phyloP scores from a whole-genome alignment of 78 protist species.

The Dictyostelium intermedium region DNA sequence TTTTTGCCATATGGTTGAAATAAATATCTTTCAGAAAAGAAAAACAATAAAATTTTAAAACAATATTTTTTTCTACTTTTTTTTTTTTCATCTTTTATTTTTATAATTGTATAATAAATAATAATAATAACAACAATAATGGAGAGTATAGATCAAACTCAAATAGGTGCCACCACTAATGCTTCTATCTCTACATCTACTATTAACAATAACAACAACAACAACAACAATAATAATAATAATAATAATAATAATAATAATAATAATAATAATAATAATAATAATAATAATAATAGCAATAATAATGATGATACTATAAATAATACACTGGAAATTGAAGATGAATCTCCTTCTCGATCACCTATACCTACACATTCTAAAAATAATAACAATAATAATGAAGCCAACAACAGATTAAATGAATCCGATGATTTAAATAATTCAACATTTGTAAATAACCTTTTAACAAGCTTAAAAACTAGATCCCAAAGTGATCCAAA shows the following conservation, averaged over 20 bases:
- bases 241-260: background rate
- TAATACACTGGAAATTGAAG: background rate
- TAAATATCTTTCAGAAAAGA: no score
- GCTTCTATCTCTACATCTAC: background rate
- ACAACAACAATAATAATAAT: background rate
- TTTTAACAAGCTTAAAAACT: conserved; percentile 8
- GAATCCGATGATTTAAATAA: conserved; percentile 3
- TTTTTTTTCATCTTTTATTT: no score
- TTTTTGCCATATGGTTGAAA: background rate
- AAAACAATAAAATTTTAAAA: no score
- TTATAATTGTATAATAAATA: background rate
- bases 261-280: background rate
- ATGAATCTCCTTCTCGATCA: no score
- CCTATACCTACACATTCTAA: no score
- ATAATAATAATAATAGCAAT: background rate
- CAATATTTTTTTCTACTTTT: no score
- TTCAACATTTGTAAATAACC: background rate
- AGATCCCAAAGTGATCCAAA: background rate
- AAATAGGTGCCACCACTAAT: background rate
- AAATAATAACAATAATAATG: background rate
- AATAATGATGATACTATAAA: background rate
- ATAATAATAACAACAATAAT: background rate
- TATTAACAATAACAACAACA: background rate
- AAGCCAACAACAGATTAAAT: background rate
- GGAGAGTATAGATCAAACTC: background rate